phyloP scores from a whole-genome alignment of 345 rosid genomes.

The Alliaria petiolata region DNA sequence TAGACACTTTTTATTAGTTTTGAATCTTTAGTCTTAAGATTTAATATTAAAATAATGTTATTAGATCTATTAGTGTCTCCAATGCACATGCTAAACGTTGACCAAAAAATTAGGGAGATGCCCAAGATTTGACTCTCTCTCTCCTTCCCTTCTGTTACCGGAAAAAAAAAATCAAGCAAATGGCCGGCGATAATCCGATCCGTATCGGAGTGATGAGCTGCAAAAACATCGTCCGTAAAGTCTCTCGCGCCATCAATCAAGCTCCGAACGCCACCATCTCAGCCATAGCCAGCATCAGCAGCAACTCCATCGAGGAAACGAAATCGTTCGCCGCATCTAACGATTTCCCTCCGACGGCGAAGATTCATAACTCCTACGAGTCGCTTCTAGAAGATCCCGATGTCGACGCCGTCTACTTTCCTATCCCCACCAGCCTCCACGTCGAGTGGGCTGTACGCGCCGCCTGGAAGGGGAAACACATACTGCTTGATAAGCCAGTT shows the following conservation, averaged over 20 bases:
- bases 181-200: constrained; percentile 30
- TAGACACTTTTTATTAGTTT: too few relatives aligned
- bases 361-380: constrained; percentile 68
- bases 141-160: neutral
- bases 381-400: constrained; percentile 65
- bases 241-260: constrained; percentile 56
- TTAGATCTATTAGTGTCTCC: too few relatives aligned
- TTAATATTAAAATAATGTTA: too few relatives aligned
- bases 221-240: constrained; percentile 65
- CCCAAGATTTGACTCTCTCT: neutral
- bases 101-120: too few relatives aligned
- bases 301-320: constrained; percentile 50
- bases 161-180: neutral
- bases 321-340: constrained; percentile 54
- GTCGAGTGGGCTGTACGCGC: constrained; percentile 58
- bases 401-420: constrained; percentile 72
- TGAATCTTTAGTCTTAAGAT: too few relatives aligned
- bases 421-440: constrained; percentile 78
- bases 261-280: constrained; percentile 64
- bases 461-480: constrained; percentile 70
- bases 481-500: constrained; percentile 78
- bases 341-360: constrained; percentile 49
- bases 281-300: constrained; percentile 54
- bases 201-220: constrained; percentile 70
- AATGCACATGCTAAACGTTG: too few relatives aligned